Percentiles rank a stretch among this genome's conserved stretches.
phyloP scores from a whole-genome alignment of 108 stramenopile genomes.

The Stephanodiscus minutulus region DNA sequence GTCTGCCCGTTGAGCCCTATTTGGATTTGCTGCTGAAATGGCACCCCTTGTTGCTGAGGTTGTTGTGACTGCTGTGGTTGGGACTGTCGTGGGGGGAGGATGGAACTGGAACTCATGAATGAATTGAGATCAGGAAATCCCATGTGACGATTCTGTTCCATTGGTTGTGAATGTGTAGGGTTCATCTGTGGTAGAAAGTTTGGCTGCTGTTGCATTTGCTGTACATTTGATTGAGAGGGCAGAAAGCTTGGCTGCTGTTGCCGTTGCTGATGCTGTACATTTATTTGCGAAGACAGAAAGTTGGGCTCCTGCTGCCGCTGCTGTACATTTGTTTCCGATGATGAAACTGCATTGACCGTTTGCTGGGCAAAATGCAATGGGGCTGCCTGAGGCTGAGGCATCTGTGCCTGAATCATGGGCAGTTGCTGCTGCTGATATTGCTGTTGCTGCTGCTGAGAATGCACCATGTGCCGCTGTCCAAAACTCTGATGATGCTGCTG shows the following conservation, averaged over 20 bases:
- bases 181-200: constrained; percentile 16
- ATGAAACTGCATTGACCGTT: constrained; percentile 15
- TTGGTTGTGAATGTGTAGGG: constrained; percentile 16
- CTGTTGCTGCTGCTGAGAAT: constrained; percentile 22
- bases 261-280: background rate
- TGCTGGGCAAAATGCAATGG: background rate
- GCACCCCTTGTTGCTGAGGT: constrained; percentile 17
- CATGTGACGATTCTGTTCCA: constrained; percentile 7
- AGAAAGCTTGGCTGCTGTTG: background rate
- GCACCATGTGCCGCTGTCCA: constrained; percentile 17
- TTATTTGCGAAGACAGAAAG: background rate
- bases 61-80: constrained; percentile 24
- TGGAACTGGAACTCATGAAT: constrained; percentile 4
- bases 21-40: constrained; percentile 25
- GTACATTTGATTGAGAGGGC: background rate
- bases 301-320: background rate
- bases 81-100: constrained; percentile 7
- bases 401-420: background rate
- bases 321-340: background rate
- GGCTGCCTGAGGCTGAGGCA: constrained; percentile 13
- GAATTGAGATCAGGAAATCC: constrained; percentile 25
- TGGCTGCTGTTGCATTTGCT: constrained; percentile 6
- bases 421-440: constrained; percentile 7
- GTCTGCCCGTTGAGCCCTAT: constrained; percentile 39
- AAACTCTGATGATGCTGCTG: constrained; percentile 12